These are phyloP conservation scores for Suhomyces tanzawaensis DNA, from an alignment of 805 yeast genomes.

Conservation along the genomic window DNA sequence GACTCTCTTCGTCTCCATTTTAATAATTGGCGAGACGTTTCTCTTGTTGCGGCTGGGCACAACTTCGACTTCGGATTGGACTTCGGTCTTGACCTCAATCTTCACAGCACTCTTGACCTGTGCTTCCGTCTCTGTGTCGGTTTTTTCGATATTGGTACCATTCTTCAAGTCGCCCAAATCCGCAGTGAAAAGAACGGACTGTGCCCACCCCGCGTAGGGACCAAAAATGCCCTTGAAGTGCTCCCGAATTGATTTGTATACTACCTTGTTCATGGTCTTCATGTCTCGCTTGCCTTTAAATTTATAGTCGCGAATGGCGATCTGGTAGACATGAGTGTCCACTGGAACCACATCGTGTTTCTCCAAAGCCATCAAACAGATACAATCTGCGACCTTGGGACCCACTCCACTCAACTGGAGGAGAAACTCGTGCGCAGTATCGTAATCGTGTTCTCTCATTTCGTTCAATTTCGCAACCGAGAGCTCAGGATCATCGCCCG, in stretches of 20 bases:
- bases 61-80: neutral
- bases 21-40: no score
- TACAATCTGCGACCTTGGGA: slow-evolving; percentile 97
- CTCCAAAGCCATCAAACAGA: slow-evolving; percentile 85
- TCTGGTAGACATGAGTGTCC: slow-evolving; percentile 92
- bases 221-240: slow-evolving; percentile 78
- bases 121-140: neutral
- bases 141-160: slow-evolving; percentile 46
- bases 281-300: slow-evolving; percentile 44
- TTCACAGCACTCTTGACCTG: neutral
- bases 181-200: slow-evolving; percentile 85
- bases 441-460: slow-evolving; percentile 47
- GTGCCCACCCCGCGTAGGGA: slow-evolving; percentile 97
- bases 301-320: slow-evolving; percentile 79
- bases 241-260: slow-evolving; percentile 55
- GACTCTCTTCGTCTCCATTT: no score
- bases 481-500: slow-evolving; percentile 36
- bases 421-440: slow-evolving; percentile 56
- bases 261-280: slow-evolving; percentile 46
- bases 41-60: no score
- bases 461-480: slow-evolving; percentile 35
- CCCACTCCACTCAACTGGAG: slow-evolving; percentile 84
- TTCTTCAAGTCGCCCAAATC: slow-evolving; percentile 72
- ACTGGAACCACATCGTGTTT: slow-evolving; percentile 88
- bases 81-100: neutral